These are phyloP conservation scores for Fennellomyces sp. DNA, from an alignment of 371 early-diverging fungal species.

Conservation along the genomic window DNA sequence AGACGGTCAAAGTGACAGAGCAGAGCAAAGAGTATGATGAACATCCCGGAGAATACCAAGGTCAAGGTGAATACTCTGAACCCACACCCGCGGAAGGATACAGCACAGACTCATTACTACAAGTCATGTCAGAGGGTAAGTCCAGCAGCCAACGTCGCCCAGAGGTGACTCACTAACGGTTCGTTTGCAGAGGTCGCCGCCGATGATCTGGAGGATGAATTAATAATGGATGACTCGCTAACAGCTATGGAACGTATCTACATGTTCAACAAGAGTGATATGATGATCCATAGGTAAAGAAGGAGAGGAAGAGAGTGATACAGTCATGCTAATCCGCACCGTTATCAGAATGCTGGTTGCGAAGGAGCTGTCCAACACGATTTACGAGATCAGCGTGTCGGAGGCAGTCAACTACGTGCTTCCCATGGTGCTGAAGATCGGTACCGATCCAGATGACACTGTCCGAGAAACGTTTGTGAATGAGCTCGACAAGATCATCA, in stretches of 20 bases:
- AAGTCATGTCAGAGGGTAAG: slow-evolving; percentile 24
- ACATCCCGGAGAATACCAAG: slow-evolving; percentile 11
- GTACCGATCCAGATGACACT: slow-evolving; percentile 49
- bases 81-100: slow-evolving; percentile 18
- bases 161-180: neutral
- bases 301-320: neutral
- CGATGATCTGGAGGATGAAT: slow-evolving; percentile 51
- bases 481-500: slow-evolving; percentile 52
- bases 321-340: neutral
- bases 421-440: slow-evolving; percentile 48
- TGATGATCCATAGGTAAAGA: slow-evolving; percentile 48
- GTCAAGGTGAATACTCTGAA: slow-evolving; percentile 18
- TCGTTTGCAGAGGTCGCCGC: slow-evolving; percentile 15
- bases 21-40: slow-evolving; percentile 3
- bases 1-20: slow-evolving; percentile 1
- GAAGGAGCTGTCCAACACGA: slow-evolving; percentile 39
- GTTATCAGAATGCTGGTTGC: slow-evolving; percentile 31
- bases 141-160: neutral
- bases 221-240: slow-evolving; percentile 46
- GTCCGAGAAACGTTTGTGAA: slow-evolving; percentile 56
- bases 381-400: slow-evolving; percentile 41
- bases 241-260: slow-evolving; percentile 54
- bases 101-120: slow-evolving; percentile 17
- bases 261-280: slow-evolving; percentile 48
- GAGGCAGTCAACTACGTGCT: slow-evolving; percentile 53